These are phyloP conservation scores for Colletotrichum ledebouriae DNA, from an alignment of 2,329 filamentous ascomycete species.

Conservation along the genomic window DNA sequence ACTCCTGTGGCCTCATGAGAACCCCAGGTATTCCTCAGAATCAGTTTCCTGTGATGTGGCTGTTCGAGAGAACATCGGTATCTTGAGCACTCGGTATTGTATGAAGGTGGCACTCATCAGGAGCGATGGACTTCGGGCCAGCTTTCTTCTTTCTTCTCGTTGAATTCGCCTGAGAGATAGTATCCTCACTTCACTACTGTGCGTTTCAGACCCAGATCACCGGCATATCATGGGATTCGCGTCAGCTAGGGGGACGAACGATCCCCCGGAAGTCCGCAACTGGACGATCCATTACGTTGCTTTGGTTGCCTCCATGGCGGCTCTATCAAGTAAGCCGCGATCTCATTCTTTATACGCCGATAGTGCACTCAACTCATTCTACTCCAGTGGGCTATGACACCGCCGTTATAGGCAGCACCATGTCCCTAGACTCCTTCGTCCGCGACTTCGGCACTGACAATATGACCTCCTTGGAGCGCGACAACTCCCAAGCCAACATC, in stretches of 20 bases:
- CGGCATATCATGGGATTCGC: constrained; percentile 13
- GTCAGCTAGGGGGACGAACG: constrained; percentile 54
- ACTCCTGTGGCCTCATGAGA: background rate
- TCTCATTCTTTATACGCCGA: background rate
- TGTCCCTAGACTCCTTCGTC: constrained; percentile 45
- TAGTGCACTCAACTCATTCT: background rate
- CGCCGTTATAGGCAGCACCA: constrained; percentile 47
- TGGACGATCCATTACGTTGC: constrained; percentile 52
- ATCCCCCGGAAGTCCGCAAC: constrained; percentile 52
- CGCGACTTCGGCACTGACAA: constrained; percentile 42
- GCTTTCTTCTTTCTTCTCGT: background rate
- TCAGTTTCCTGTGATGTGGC: background rate
- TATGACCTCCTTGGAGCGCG: constrained; percentile 27
- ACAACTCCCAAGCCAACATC: constrained; percentile 48
- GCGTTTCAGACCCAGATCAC: too few relatives aligned
- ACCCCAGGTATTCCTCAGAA: constrained; percentile 16
- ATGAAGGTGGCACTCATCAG: background rate
- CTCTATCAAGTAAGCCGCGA: constrained; percentile 48
- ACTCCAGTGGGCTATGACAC: constrained; percentile 42
- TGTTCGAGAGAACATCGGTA: background rate
- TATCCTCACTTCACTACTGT: too few relatives aligned
- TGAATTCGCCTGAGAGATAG: too few relatives aligned
- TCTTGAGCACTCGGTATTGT: background rate
- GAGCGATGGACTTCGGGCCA: background rate
- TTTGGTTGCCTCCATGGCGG: constrained; percentile 51